Conservation (phyloP, 2,329 filamentous ascomycete species). For the Periconia digitata region DNA sequence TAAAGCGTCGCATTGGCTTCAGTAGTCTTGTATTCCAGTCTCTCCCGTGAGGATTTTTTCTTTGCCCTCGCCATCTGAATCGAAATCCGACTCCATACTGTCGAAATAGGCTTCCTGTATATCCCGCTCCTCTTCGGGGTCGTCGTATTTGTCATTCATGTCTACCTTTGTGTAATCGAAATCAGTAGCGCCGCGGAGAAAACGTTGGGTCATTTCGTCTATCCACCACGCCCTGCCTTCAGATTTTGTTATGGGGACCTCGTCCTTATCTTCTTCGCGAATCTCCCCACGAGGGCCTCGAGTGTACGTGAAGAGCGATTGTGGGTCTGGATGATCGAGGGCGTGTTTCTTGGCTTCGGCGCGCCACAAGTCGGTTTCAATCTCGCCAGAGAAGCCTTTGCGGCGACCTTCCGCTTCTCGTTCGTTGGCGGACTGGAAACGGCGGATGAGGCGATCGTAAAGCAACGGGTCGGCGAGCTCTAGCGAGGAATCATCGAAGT, state of each 20-base stretch:
- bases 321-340: conserved; percentile 56
- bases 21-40: conserved; percentile 54
- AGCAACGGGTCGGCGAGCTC: conserved; percentile 74
- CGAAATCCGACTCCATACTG: conserved; percentile 72
- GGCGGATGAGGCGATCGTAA: conserved; percentile 78
- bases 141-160: conserved; percentile 70
- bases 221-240: conserved; percentile 71
- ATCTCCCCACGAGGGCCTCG: conserved; percentile 59
- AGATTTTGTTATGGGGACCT: conserved; percentile 60
- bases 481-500: conserved; percentile 63
- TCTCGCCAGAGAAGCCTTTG: conserved; percentile 76
- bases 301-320: conserved; percentile 53
- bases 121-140: conserved; percentile 62
- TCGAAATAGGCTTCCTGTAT: conserved; percentile 78
- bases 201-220: conserved; percentile 71
- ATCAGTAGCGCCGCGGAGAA: conserved; percentile 75
- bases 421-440: conserved; percentile 73
- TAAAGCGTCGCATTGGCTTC: conserved; percentile 10
- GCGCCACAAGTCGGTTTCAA: conserved; percentile 75
- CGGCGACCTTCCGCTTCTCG: conserved; percentile 70
- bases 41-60: conserved; percentile 45
- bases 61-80: conserved; percentile 48
- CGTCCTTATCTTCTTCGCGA: conserved; percentile 59
- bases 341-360: conserved; percentile 74
- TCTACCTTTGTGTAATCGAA: conserved; percentile 78